Evolutionary conservation across 345 rosid genomes (phyloP).

Genomic region (Arabidopsis suecica): DNA sequence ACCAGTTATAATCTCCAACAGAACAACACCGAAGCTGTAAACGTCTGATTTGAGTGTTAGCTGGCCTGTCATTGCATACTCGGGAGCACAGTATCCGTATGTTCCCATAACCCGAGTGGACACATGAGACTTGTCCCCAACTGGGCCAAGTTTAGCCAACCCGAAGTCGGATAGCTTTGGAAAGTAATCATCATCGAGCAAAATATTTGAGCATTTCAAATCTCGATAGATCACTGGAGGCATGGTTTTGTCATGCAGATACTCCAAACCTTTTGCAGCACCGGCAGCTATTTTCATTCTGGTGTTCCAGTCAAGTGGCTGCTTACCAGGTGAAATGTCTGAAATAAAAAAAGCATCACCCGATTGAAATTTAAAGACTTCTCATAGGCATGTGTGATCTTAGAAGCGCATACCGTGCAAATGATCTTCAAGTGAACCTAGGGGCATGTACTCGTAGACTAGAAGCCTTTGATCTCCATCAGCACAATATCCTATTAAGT

Average conservation of each 20-base stretch:
- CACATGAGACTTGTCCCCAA: conserved; percentile 88
- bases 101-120: conserved; percentile 97
- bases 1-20: conserved; percentile 86
- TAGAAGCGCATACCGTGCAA: conserved; percentile 61
- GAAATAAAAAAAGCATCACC: conserved; percentile 20
- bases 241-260: conserved; percentile 76
- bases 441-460: conserved; percentile 87
- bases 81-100: conserved; percentile 91
- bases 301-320: conserved; percentile 81
- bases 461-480: conserved; percentile 96
- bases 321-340: conserved; percentile 71
- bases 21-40: conserved; percentile 89
- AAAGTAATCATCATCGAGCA: conserved; percentile 70
- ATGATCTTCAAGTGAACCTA: conserved; percentile 88
- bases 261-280: conserved; percentile 84
- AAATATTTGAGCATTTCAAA: conserved; percentile 84
- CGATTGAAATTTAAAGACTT: neutral
- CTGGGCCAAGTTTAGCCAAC: conserved; percentile 90
- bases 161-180: conserved; percentile 96
- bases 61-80: conserved; percentile 95
- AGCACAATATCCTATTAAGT: conserved; percentile 84
- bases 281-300: conserved; percentile 95
- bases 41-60: conserved; percentile 87
- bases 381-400: neutral
- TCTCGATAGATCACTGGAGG: conserved; percentile 90